Evolutionary conservation across 176 grass and related monocot genomes (phyloP), one percentile per base, ranked within the genome.

Genomic region (Ananas comosus): DNA sequence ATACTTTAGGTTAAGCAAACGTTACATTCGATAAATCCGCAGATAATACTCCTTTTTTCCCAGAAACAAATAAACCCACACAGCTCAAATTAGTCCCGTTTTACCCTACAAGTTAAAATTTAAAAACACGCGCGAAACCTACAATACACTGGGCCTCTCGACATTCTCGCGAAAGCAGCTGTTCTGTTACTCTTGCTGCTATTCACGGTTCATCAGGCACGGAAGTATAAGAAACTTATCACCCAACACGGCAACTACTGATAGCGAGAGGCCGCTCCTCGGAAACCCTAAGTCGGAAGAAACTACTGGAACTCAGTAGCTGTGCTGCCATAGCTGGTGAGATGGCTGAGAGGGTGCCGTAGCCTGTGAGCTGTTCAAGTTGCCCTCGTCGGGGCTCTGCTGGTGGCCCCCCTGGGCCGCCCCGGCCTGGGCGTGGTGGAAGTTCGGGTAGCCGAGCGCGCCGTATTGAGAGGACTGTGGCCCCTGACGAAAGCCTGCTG

Each of bases 271-370:
- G 25, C 65, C 29, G 17, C 27, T 48, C 28, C 42, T n/a, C 27
- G 5, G 29, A 47, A 16, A 48, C 12, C 2, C 59, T 68, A 63
- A 71, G 16, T 50, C 19, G 53, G 11, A 50, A 70, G 72, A 57
- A 61, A 51, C 64, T 11, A 48, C 51, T 19, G 50, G 24, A 12
- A 73, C 82, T 90, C 80, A 99, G 82, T 94, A 99, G 51, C 51
- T 81, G 75, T 94, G 87, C 66, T 93, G 90, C 95, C 95, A 99
- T 77, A 76, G 80, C 76, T 89, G 94, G 85, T 86, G 53, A 14
- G 24, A 16, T 59, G 51, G 66, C 53, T 77, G 75, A 25, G 75
- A 69, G 33, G 33, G 33, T 48, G 53, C 28, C 13, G 51, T 67
- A 0, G 19, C 66, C 82, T 85, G 95, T 18, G 86, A 78, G 50